Conservation (phyloP, 1,139 yeast species). For the Ogataea hybrid region DNA sequence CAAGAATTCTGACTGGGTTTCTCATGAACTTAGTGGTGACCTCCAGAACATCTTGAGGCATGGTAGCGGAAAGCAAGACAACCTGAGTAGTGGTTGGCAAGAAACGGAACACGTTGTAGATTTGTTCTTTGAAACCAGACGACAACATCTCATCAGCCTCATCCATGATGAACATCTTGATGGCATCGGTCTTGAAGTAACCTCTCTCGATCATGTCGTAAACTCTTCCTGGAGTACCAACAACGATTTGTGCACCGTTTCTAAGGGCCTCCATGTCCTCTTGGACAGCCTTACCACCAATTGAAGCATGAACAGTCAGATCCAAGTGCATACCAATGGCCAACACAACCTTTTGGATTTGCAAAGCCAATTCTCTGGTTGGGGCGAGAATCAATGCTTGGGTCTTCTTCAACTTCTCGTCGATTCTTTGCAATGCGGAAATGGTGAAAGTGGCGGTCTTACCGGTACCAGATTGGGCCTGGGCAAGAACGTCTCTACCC, state of each 20-base stretch:
- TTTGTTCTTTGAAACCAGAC: slow-evolving; percentile 96
- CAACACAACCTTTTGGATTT: slow-evolving; percentile 94
- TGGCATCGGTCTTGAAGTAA: slow-evolving; percentile 80
- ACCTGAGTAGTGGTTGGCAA: slow-evolving; percentile 96
- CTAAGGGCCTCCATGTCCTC: slow-evolving; percentile 93
- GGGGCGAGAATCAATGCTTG: slow-evolving; percentile 97
- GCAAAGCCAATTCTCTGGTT: slow-evolving; percentile 98
- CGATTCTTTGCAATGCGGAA: slow-evolving; percentile 93
- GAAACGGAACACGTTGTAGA: slow-evolving; percentile 92
- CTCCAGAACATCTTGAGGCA: slow-evolving; percentile 97
- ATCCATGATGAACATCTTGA: slow-evolving; percentile 97
- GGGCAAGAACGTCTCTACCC: slow-evolving; percentile 97
- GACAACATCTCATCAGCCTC: slow-evolving; percentile 99
- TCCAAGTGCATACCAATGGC: slow-evolving; percentile 93
- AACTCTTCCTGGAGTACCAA: slow-evolving; percentile 99
- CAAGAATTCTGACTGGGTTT: slow-evolving; percentile 95
- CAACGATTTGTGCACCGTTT: slow-evolving; percentile 93
- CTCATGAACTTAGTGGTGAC: slow-evolving; percentile 97
- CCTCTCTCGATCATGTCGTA: slow-evolving; percentile 96
- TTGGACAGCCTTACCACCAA: slow-evolving; percentile 94
- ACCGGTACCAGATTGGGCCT: slow-evolving; percentile 99
- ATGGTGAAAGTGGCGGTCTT: slow-evolving; percentile 99
- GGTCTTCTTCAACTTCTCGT: slow-evolving; percentile 70
- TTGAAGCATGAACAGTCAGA: slow-evolving; percentile 95
- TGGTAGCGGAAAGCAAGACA: slow-evolving; percentile 93